Evolutionary conservation across 805 yeast species (phyloP), one percentile per base, ranked within the genome.

Genomic region (Pichia exigua): DNA sequence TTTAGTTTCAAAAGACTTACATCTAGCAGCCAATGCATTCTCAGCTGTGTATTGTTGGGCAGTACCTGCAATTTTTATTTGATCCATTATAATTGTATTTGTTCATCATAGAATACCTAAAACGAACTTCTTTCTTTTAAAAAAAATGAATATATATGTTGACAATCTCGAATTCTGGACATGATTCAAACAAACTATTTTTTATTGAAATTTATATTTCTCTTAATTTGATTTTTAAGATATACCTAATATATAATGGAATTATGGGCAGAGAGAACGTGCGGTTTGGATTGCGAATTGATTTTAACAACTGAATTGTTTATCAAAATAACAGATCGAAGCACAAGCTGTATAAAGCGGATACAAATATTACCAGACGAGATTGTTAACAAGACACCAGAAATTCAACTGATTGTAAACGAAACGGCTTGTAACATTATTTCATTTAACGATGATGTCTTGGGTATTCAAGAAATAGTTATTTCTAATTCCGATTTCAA

Each of bases 391-490:
- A 40, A 30, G 15, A 20, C 40, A 18, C n/a, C 13, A 21, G 46
- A 42, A 27, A 41, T 38, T 13, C 46, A 42, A n/a, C n/a, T 35
- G 3, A 28, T 30, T 21, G 15, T 41, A 30, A 22, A 22, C 22
- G 18, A 26, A 21, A 10, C 24, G 2, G 41, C 6, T 10, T 35
- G 20, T n/a, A 4, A 48, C 47, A 17, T 38, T 47, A 11, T 27
- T 22, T 39, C 39, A 3, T 15, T 46, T 17, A 40, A 44, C 12
- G 52, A 47, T 30, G 41, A 42, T 22, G 2, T 30, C 17, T n/a
- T 41, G 2, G 41, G 44, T 4, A 17, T 47, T 3, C 43, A 54
- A 9, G 65, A 62, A 32, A 32, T 63, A 6, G 20, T 59, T 0
- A 45, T 64, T 3, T 28, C 50, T 1, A 59, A 61, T 27, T 17